Conservation (phyloP, 2,329 filamentous ascomycete genomes). For the Paracorniculantispora psalliotae region DNA sequence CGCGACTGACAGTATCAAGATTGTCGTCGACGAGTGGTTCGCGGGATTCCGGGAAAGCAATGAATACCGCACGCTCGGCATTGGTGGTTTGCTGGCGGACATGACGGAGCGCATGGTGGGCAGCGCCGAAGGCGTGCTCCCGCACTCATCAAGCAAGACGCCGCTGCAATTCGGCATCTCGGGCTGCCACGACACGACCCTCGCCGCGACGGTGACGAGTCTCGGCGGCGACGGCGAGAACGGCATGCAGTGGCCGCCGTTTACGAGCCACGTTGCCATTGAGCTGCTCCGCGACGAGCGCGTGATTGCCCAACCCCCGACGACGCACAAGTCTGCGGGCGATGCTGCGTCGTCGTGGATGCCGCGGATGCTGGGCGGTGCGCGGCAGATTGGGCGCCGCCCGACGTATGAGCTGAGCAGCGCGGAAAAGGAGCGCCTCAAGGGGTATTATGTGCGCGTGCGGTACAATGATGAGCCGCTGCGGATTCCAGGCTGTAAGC, state of each 20-base stretch:
- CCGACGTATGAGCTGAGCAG: constrained; percentile 50
- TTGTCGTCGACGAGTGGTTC: constrained; percentile 91
- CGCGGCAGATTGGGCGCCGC: constrained; percentile 53
- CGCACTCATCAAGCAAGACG: constrained; percentile 20
- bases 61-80: constrained; percentile 86
- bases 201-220: constrained; percentile 72
- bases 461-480: constrained; percentile 87
- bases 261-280: constrained; percentile 85
- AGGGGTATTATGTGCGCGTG: constrained; percentile 81
- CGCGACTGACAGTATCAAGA: constrained; percentile 63
- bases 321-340: constrained; percentile 22
- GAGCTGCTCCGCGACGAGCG: constrained; percentile 68
- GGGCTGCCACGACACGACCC: constrained; percentile 90
- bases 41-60: constrained; percentile 74
- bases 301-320: constrained; percentile 24
- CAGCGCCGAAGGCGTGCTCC: constrained; percentile 42
- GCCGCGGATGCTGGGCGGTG: constrained; percentile 24
- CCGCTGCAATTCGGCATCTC: constrained; percentile 70
- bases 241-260: constrained; percentile 68
- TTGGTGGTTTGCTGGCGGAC: constrained; percentile 80
- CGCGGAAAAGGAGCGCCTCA: constrained; percentile 54
- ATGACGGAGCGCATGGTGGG: constrained; percentile 70
- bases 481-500: constrained; percentile 73
- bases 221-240: constrained; percentile 71
- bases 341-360: constrained; percentile 19